These are phyloP conservation scores for Lagenidium giganteum DNA, from an alignment of 352 stramenopile genomes.

Conservation along the genomic window DNA sequence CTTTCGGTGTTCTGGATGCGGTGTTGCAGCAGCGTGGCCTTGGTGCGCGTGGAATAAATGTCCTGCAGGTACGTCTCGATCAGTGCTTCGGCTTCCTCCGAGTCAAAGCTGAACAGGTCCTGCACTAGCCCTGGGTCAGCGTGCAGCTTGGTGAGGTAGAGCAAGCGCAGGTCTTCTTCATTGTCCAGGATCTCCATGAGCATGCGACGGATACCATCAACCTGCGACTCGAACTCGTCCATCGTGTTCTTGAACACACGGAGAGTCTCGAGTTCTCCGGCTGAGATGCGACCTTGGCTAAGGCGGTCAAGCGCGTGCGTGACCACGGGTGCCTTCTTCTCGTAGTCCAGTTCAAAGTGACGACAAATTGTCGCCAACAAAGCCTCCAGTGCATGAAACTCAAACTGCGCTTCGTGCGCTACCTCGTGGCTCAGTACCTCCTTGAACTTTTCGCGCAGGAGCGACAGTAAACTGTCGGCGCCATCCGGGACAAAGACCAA, in stretches of 20 bases:
- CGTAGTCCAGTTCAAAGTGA: conserved; percentile 52
- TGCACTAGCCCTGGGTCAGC: conserved; percentile 35
- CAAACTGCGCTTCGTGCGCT: conserved; percentile 11
- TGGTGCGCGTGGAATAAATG: conserved; percentile 59
- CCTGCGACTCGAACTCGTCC: conserved; percentile 66
- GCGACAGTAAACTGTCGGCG: conserved; percentile 37
- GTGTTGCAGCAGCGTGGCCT: conserved; percentile 41
- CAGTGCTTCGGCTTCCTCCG: conserved; percentile 57
- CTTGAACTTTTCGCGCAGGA: conserved; percentile 45
- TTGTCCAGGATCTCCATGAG: conserved; percentile 67
- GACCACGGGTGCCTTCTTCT: conserved; percentile 36
- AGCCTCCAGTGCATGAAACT: conserved; percentile 37
- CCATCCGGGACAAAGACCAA: conserved; percentile 51
- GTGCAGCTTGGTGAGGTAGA: conserved; percentile 59
- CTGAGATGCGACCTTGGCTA: conserved; percentile 35
- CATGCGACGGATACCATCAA: conserved; percentile 48
- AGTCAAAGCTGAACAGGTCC: conserved; percentile 54
- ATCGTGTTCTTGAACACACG: conserved; percentile 67
- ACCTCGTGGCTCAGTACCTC: conserved; percentile 31
- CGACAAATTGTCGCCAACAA: conserved; percentile 44
- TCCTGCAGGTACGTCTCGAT: conserved; percentile 64
- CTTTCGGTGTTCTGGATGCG: conserved; percentile 69
- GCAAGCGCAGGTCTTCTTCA: conserved; percentile 53
- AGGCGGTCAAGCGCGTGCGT: conserved; percentile 43
- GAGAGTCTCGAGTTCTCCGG: conserved; percentile 52